A percentile compares a stretch with the other conserved stretches of the same genome.
These are phyloP conservation scores for Pistacia integerrima DNA, from an alignment of 345 rosid genomes.

Conservation along the genomic window DNA sequence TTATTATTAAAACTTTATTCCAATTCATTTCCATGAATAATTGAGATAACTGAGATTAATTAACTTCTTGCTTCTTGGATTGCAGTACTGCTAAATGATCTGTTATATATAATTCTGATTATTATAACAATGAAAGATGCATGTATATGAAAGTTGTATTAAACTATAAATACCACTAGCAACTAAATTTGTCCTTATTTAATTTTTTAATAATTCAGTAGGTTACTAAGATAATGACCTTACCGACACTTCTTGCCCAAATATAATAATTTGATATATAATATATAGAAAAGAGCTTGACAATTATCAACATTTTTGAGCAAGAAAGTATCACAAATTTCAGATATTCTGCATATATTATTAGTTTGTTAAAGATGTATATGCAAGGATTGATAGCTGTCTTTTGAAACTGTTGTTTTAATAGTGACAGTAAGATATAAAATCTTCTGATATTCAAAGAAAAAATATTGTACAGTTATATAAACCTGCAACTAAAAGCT, in stretches of 20 bases:
- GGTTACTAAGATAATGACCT: constrained; percentile 21
- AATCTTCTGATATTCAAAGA: not conserved
- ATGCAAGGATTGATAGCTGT: not conserved
- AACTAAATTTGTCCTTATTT: constrained; percentile 34
- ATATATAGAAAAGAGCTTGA: constrained; percentile 2
- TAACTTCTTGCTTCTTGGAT: not conserved
- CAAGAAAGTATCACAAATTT: not conserved
- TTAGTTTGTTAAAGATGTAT: not conserved
- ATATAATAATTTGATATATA: not conserved
- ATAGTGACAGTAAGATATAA: constrained; percentile 8
- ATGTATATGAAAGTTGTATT: constrained; percentile 15
- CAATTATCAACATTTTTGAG: constrained; percentile 12
- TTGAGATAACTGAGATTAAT: too few relatives aligned
- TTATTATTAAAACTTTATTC: too few relatives aligned
- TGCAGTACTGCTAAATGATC: not conserved
- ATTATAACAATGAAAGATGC: constrained; percentile 10
- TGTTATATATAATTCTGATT: constrained; percentile 11
- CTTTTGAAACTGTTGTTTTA: not conserved
- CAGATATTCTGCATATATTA: not conserved
- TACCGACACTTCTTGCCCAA: constrained; percentile 25
- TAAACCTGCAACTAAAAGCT: not conserved
- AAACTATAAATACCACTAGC: constrained; percentile 23
- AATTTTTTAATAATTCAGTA: constrained; percentile 3
- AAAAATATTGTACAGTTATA: not conserved
- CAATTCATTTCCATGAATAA: too few relatives aligned